Evolutionary conservation across 1,284 basidiomycete genomes (phyloP), one percentile per base, ranked within the genome.

Genomic region (Ganoderma lucidum): DNA sequence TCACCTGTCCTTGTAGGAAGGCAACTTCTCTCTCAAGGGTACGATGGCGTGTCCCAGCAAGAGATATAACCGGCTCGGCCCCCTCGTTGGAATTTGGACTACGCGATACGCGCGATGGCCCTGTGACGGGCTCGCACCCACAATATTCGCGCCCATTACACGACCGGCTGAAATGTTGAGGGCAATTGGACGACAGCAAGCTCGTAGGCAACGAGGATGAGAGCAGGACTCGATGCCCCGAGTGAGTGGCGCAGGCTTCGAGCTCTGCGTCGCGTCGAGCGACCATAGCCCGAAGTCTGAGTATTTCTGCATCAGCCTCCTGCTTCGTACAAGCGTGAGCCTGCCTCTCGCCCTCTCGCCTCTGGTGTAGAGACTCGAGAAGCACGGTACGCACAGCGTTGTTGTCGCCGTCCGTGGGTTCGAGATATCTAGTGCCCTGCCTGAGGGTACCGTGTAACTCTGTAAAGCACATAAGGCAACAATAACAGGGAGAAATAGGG

Each of bases 231-330:
- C 42, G 66, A 55, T 76, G 75, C 5, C 67, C 71, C 30, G 66
- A 39, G 63, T 77, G 76, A 3, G 65, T 69, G 6, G 83, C 70
- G 64, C 79, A 81, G 1, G 73, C 75, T 71, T 86, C 85, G 5
- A 90, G 80, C 69, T 89, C 86, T 0, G 84, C 84, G 56, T 90
- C 90, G 30, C 88, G 82, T 6, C 83, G 82, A 0, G 89, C 87
- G 5, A 91, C 77, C 74, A 85, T 85, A 0, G 88, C 87, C 66
- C 87, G 83, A 2, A 91, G 81, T 12, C 80, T 77, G 8, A 83
- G 75, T 44, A 88, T 83, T 58, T 83, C 82, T 1, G 79, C 74
- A 64, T 86, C 85, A 0, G 83, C 81, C 9, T 80, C 76, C 48
- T 82, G 79, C 14, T 79, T 81, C 0, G 82, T 84, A 17, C 77